Evolutionary conservation across 1,284 basidiomycete genomes (phyloP), one percentile per base, ranked within the genome.

Genomic region (Xerocomus cyaneibrunnescens): DNA sequence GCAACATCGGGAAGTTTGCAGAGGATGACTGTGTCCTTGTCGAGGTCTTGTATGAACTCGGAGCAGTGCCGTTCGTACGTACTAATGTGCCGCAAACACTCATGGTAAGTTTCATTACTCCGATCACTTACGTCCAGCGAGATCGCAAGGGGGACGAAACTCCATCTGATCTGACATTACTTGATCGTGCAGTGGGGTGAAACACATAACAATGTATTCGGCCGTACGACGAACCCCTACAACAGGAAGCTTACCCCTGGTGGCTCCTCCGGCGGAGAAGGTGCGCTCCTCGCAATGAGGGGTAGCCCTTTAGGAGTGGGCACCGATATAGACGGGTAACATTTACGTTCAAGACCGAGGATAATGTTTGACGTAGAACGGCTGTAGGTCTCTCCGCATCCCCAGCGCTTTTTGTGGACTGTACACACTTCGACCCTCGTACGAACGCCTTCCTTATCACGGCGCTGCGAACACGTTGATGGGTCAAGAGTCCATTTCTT

Each of bases 61-160:
- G 88, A 2, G 87, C 85, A 0, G 79, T 88, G 3, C 81, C 80
- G 1, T 90, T 84, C 57, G 83, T 87, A 40, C 78, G 84, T 43
- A 89, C 87, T 0, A 89, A 90, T 55, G 77, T 87, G 14, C 86
- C 86, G 0, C 87, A 88, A 63, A 84, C 84, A 1, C 69, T 87
- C 16, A 80, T 84, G 80, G 81, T 80, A 50, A 51, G 64, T 47
- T 19, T 9, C 10, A 0, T 32, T n/a, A 10, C 13, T 28, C 45
- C 17, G 21, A n/a, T 36, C 16, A 39, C 28, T 34, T 36, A 32
- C 3, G 6, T 9, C 1, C 8, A 50, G 19, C 7, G 36, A 48
- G 35, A 23, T 49, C 8, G 13, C 17, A 14, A 17, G 32, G 19
- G 32, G 36, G 27, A 27, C 7, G 7, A 23, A 39, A 19, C 8